These are phyloP conservation scores for Diplocarpon rosae DNA, from an alignment of 2,329 filamentous ascomycete genomes.

Conservation along the genomic window DNA sequence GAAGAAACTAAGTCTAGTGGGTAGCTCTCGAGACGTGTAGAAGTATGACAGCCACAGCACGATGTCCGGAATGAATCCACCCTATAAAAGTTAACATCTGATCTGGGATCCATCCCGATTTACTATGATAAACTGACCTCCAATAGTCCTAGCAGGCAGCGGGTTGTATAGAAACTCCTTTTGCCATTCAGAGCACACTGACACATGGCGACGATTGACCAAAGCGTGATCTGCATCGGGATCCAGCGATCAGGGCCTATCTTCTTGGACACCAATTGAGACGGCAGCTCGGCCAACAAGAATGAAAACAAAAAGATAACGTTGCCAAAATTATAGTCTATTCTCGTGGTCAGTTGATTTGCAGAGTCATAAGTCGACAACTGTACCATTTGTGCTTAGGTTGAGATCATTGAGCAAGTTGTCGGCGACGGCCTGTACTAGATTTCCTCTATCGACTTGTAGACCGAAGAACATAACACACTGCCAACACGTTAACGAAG, in stretches of 20 bases:
- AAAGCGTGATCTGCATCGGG: slow-evolving; percentile 38
- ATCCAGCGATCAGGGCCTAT: slow-evolving; percentile 41
- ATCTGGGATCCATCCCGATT: too few species aligned
- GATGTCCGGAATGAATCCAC: slow-evolving; percentile 53
- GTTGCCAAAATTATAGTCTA: slow-evolving; percentile 36
- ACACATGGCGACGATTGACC: slow-evolving; percentile 37
- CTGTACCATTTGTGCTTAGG: slow-evolving; percentile 29
- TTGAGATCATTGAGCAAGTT: slow-evolving; percentile 45
- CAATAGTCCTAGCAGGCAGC: slow-evolving; percentile 27
- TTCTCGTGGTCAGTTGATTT: neutral
- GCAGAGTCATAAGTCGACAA: neutral
- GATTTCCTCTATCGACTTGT: slow-evolving; percentile 48
- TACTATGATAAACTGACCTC: slow-evolving; percentile 1
- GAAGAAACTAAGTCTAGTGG: slow-evolving; percentile 41
- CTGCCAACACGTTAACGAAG: neutral
- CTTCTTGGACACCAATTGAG: slow-evolving; percentile 48
- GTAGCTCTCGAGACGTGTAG: slow-evolving; percentile 46
- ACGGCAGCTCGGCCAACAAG: slow-evolving; percentile 47
- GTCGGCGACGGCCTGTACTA: slow-evolving; percentile 46
- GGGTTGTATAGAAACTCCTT: slow-evolving; percentile 32
- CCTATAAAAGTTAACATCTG: slow-evolving; percentile 25
- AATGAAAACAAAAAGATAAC: slow-evolving; percentile 44
- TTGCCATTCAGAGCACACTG: slow-evolving; percentile 35
- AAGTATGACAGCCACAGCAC: slow-evolving; percentile 64
- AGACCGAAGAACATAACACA: slow-evolving; percentile 52